These are phyloP conservation scores for Symbiodinium natans DNA, from an alignment of 73 alveolate species.

Conservation along the genomic window DNA sequence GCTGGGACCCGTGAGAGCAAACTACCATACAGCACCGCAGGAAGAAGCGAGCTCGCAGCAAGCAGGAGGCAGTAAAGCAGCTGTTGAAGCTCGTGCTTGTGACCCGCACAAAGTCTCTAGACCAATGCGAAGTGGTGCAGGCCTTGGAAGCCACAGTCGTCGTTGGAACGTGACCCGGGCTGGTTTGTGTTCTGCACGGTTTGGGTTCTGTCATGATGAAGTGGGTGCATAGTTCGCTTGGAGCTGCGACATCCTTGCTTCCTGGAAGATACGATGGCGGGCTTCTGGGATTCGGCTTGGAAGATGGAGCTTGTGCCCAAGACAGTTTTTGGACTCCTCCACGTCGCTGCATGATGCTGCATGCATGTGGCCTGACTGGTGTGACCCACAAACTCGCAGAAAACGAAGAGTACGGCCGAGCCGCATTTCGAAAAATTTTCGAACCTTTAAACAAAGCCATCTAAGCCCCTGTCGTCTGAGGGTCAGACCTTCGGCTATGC, in stretches of 20 bases:
- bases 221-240: too few species aligned
- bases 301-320: constrained; percentile 55
- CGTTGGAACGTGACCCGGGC: background rate
- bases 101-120: too few species aligned
- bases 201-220: too few species aligned
- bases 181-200: too few species aligned
- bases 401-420: too few species aligned
- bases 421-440: too few species aligned
- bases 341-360: too few species aligned
- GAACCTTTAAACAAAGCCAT: background rate
- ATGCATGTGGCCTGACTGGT: too few species aligned
- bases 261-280: constrained; percentile 75
- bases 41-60: background rate
- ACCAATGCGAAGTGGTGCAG: background rate
- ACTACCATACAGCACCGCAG: background rate
- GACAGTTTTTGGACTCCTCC: background rate
- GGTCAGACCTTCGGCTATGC: constrained; percentile 86
- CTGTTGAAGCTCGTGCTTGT: too few species aligned
- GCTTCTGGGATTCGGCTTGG: constrained; percentile 55
- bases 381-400: too few species aligned
- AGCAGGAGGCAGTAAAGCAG: background rate
- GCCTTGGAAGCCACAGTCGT: background rate
- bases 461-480: background rate
- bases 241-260: too few species aligned
- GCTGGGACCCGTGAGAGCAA: too few species aligned